Conservation (phyloP, 306 rosid genomes). For the Sophora flavescens region DNA sequence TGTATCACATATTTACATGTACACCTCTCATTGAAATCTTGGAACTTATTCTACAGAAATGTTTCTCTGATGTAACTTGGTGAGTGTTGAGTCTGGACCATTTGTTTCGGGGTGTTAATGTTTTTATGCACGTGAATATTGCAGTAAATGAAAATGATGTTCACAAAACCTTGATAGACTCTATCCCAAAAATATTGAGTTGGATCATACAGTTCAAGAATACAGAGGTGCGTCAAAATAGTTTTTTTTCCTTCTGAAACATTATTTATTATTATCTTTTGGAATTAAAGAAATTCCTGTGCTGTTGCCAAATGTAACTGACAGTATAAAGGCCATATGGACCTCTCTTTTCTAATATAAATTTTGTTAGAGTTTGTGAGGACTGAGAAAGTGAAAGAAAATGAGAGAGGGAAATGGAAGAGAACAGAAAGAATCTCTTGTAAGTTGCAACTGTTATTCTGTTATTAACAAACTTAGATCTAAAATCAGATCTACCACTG, state of each 20-base stretch:
- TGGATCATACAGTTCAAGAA: constrained; percentile 78
- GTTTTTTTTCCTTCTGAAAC: constrained; percentile 19
- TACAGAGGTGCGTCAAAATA: constrained; percentile 61
- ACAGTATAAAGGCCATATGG: neutral
- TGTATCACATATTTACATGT: constrained; percentile 18
- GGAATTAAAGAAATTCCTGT: constrained; percentile 8
- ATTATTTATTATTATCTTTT: constrained; percentile 18
- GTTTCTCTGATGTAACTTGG: constrained; percentile 2
- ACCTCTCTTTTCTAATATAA: constrained; percentile 10
- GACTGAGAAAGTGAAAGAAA: no score
- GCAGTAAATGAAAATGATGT: constrained; percentile 77
- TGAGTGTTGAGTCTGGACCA: constrained; percentile 30
- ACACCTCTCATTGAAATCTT: constrained; percentile 33
- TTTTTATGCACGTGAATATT: constrained; percentile 39
- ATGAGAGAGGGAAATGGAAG: no score
- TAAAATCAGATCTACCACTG: no score
- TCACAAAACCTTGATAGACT: constrained; percentile 66
- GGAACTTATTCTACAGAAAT: constrained; percentile 13
- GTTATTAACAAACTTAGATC: no score
- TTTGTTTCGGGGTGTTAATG: constrained; percentile 30
- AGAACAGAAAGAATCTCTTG: no score
- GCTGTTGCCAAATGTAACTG: constrained; percentile 22
- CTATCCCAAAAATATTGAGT: constrained; percentile 74
- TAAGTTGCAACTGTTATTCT: no score
- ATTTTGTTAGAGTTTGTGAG: no score